These are phyloP conservation scores for Fagus sylvatica DNA, from an alignment of 306 rosid species.

Conservation along the genomic window DNA sequence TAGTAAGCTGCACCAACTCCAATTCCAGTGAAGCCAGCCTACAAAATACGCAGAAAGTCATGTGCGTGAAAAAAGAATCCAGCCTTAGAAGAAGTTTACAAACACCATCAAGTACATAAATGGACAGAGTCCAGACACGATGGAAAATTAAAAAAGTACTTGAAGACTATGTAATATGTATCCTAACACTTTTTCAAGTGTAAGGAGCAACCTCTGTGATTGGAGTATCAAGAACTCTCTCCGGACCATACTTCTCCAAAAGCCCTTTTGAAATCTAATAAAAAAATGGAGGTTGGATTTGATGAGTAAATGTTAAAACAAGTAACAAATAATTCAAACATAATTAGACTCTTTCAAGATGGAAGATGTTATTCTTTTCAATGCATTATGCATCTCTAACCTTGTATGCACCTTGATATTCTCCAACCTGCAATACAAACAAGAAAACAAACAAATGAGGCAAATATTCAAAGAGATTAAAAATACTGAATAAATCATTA, in stretches of 20 bases:
- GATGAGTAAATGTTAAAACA: not conserved
- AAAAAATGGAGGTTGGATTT: not conserved
- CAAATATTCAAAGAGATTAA: slow-evolving; percentile 20
- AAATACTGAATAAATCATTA: slow-evolving; percentile 1
- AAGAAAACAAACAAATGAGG: not conserved
- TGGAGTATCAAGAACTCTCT: slow-evolving; percentile 96
- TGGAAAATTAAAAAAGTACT: too few species aligned
- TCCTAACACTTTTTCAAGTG: slow-evolving; percentile 8
- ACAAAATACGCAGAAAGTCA: slow-evolving; percentile 22
- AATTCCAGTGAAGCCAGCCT: slow-evolving; percentile 99
- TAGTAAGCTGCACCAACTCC: slow-evolving; percentile 99
- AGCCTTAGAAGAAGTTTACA: too few species aligned
- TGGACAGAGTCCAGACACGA: not conserved
- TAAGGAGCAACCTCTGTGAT: slow-evolving; percentile 79
- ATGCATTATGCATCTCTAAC: slow-evolving; percentile 38
- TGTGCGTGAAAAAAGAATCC: too few species aligned
- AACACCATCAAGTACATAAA: slow-evolving; percentile 19
- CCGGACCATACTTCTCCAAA: slow-evolving; percentile 95
- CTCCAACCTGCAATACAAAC: slow-evolving; percentile 70
- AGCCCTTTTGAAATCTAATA: slow-evolving; percentile 82
- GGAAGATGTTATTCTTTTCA: not conserved
- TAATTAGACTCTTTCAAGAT: not conserved
- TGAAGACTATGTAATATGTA: too few species aligned
- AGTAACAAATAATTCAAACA: not conserved
- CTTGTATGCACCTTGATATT: slow-evolving; percentile 99